Conservation (phyloP, 352 stramenopile species). For the Plasmopara viticola region DNA sequence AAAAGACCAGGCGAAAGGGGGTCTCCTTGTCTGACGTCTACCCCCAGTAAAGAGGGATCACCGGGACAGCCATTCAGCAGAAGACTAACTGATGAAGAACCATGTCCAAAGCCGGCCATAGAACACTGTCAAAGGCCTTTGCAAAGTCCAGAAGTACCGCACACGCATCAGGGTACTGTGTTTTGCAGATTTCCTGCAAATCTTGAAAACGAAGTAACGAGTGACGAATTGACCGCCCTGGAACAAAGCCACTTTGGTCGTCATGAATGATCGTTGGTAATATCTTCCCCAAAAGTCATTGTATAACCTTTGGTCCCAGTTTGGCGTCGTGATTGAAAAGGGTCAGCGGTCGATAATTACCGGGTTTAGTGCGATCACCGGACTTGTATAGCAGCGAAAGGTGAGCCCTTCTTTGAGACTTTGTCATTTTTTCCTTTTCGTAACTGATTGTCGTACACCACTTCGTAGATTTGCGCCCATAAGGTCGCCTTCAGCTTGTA, state of each 20-base stretch:
- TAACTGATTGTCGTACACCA: conserved; percentile 6
- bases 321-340: conserved; percentile 13
- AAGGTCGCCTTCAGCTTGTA: background rate
- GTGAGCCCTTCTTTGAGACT: conserved; percentile 8
- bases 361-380: background rate
- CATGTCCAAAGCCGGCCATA: background rate
- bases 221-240: conserved; percentile 8
- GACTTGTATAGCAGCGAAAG: conserved; percentile 9
- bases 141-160: background rate
- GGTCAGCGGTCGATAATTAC: conserved; percentile 7
- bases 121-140: background rate
- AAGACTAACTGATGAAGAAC: conserved; percentile 4
- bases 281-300: background rate
- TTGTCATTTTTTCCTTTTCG: conserved; percentile 7
- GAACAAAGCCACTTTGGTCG: conserved; percentile 11
- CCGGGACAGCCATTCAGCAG: conserved; percentile 10
- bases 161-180: background rate
- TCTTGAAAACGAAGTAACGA: conserved; percentile 12
- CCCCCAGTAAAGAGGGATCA: conserved; percentile 6
- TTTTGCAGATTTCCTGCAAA: conserved; percentile 4
- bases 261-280: conserved; percentile 10
- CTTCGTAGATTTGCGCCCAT: conserved; percentile 9
- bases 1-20: conserved; percentile 11
- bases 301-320: background rate
- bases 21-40: conserved; percentile 10